Evolutionary conservation across 1,139 yeast genomes (phyloP), one percentile per base, ranked within the genome.

Genomic region (Candida sanyaensis): DNA sequence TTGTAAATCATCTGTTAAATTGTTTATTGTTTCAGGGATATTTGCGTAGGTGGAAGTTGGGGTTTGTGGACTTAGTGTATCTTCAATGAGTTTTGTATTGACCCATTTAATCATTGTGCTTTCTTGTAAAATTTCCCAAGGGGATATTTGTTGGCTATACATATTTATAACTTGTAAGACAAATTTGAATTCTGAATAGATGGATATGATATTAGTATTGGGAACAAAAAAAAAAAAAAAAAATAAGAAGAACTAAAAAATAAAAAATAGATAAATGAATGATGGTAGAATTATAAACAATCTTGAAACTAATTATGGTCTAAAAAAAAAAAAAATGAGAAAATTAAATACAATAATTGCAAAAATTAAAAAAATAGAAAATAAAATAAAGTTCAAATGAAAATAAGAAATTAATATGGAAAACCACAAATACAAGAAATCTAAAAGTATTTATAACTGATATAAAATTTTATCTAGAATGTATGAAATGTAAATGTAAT

Each of bases 31-130:
- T 23, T 26, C 27, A 17, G 50, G 43, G 13, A 42, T 42, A 28
- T 42, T 42, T 37, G 32, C 9, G 23, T 13, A 39, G 1, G 41
- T 17, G 5, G 51, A 49, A 5, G 51, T 49, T 5, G 52, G 47
- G 7, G 50, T 49, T 40, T 44, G 42, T 21, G 50, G 50, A 31
- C 33, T 39, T 30, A 44, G 10, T 5, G 50, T 40, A 21, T 49
- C 50, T 34, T 44, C 48, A 26, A 55, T 45, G 26, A 75, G 56
- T 51, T 69, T 68, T 41, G 67, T 59, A 53, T 75, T 74, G 33
- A 78, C 61, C 83, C 83, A 78, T 50, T 79, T 61, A 17, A 71
- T 54, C 70, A 78, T 73, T 29, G 80, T 74, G 52, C 70, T 71
- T 46, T 75, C 72, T 57, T 78, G 83, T 32, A 68, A 62, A 29